Evolutionary conservation across 352 stramenopile species (phyloP).

Genomic region (Globisporangium spinosum): DNA sequence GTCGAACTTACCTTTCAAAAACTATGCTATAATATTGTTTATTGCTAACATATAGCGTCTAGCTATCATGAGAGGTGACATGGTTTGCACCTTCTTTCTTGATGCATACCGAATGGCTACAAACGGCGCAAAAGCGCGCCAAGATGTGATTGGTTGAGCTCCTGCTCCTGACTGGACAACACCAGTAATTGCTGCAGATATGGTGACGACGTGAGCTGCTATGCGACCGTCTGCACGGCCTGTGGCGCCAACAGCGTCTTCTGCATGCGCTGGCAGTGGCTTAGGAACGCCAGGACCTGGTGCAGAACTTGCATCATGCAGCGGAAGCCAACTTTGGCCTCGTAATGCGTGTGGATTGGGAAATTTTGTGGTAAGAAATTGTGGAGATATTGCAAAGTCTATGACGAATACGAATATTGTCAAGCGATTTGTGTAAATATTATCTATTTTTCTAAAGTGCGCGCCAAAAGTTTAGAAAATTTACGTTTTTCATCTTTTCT

Average conservation of each 20-base stretch:
- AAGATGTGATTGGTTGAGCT: constrained; percentile 47
- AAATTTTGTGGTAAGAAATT: no score
- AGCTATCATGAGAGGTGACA: no score
- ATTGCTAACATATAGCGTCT: no score
- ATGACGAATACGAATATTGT: no score
- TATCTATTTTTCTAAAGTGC: no score
- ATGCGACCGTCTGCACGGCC: constrained; percentile 35
- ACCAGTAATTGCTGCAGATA: constrained; percentile 56
- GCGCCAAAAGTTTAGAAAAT: no score
- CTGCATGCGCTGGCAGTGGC: constrained; percentile 32
- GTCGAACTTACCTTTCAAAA: no score
- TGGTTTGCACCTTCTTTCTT: not conserved
- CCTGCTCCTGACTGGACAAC: constrained; percentile 39
- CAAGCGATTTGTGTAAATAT: no score
- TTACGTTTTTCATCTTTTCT: no score
- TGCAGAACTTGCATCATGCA: constrained; percentile 61
- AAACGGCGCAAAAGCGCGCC: constrained; percentile 41
- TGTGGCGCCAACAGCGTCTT: constrained; percentile 35
- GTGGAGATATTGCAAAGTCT: no score
- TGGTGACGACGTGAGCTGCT: constrained; percentile 57
- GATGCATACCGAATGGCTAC: not conserved
- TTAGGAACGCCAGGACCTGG: constrained; percentile 55
- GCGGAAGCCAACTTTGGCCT: constrained; percentile 29
- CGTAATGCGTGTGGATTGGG: no score
- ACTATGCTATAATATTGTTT: no score